Base-by-base conservation (phyloP, 352 stramenopile species). In the Phytopythium litorale region DNA sequence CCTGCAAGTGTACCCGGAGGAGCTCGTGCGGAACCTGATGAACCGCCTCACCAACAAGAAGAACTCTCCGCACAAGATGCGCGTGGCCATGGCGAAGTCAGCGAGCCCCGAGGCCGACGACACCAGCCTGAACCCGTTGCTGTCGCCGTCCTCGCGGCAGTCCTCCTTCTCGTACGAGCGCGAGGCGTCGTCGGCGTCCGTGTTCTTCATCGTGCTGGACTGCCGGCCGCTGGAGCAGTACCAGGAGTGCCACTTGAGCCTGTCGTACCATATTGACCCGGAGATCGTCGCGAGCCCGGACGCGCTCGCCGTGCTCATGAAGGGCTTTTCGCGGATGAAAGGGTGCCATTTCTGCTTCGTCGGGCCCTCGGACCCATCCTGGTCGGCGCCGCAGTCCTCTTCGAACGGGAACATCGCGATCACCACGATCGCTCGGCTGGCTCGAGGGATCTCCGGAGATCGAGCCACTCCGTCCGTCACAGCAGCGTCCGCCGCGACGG, bases 341-440 rank as follows among this genome's bases (percentile, higher is more conserved):
- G 86, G 87, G 1, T 94, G 84, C 51, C 88, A 96, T 53, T 96
- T 96, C 65, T 96, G 88, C 59, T 94, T 96, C 58, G 81, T 96
- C 51, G 88, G 88, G 4, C 83, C 76, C 16, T 82, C 78, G 2
- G 66, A 71, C 7, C 68, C 81, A 18, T 65, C 58, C 6, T 59
- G 46, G 38, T 46, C 65, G 7, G 49, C 62, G 2, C 23, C 56
- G 3, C 68, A 68, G 23, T 71, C 73, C 4, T 66, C 53, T 5
- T 79, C 64, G 2, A 78, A 71, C 19, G 55, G 55, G 28, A 75
- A 76, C 13, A 72, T 59, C 52, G 72, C 66, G 48, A 63, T 90
- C 16, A 84, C 78, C 25, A 75, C 81, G 4, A 89, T 88, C 49
- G 75, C 73, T 12, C 76, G 73, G 13, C 68, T 91, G 25, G 79